Evolutionary conservation across 495 filamentous ascomycete genomes (phyloP).

Genomic region (Penicillium paradoxum): DNA sequence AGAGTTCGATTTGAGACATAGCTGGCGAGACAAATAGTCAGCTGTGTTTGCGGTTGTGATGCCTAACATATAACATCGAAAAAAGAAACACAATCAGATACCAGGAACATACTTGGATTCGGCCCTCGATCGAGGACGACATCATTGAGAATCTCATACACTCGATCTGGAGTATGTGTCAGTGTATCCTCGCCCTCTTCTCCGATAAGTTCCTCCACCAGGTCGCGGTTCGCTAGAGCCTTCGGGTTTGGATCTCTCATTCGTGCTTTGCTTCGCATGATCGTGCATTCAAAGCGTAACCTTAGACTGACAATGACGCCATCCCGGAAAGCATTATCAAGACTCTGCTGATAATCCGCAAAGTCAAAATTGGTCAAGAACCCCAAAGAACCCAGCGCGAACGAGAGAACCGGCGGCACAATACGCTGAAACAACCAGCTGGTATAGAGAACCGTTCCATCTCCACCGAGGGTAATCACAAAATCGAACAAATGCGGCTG

Average conservation of each 20-base stretch:
- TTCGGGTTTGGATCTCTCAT: conserved; percentile 19
- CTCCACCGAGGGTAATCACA: conserved; percentile 88
- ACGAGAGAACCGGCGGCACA: conserved; percentile 88
- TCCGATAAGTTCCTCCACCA: conserved; percentile 87
- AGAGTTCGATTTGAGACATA: conserved; percentile 83
- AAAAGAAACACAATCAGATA: not conserved
- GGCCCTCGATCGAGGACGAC: conserved; percentile 86
- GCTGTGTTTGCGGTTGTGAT: conserved; percentile 10
- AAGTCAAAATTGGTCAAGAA: conserved; percentile 98
- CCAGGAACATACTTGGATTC: conserved; percentile 64
- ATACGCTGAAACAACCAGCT: conserved; percentile 97
- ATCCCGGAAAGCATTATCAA: conserved; percentile 69
- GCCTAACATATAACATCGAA: not conserved
- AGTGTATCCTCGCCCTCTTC: conserved; percentile 73
- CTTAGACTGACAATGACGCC: conserved; percentile 86
- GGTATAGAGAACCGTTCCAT: conserved; percentile 92
- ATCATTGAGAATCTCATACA: conserved; percentile 89
- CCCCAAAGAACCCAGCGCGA: conserved; percentile 84
- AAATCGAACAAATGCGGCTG: conserved; percentile 90
- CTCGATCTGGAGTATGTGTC: conserved; percentile 75
- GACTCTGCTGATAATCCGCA: conserved; percentile 60
- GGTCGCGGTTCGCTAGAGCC: conserved; percentile 47
- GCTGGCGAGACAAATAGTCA: conserved; percentile 44
- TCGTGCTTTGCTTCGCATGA: conserved; percentile 72
- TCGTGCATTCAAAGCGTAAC: conserved; percentile 86